Percentiles rank a stretch among this genome's conserved stretches.
phyloP scores from a whole-genome alignment of 1,284 basidiomycete genomes.

The Kalmanozyma brasiliensis region DNA sequence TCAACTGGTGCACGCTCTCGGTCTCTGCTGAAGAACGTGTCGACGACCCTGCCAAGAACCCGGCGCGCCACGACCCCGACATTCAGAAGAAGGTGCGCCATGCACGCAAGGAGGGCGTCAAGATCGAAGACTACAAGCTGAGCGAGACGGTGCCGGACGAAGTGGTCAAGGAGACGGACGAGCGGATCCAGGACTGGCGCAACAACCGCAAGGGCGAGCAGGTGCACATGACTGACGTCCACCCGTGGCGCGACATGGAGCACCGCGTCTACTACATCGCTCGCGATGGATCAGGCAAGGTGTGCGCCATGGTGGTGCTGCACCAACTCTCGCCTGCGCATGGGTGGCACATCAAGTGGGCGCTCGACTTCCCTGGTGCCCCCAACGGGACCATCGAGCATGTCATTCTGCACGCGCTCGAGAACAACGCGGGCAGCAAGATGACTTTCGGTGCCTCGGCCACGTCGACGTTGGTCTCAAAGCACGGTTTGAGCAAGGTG shows the following conservation, averaged over 20 bases:
- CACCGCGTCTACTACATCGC: slow-evolving; percentile 74
- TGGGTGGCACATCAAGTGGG: slow-evolving; percentile 75
- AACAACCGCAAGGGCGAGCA: slow-evolving; percentile 72
- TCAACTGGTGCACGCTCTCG: slow-evolving; percentile 72
- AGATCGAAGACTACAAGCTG: slow-evolving; percentile 66
- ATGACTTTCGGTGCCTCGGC: slow-evolving; percentile 69
- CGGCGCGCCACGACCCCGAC: slow-evolving; percentile 70
- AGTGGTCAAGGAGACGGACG: slow-evolving; percentile 69
- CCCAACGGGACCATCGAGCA: slow-evolving; percentile 72
- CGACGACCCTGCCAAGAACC: slow-evolving; percentile 70
- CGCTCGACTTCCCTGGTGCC: slow-evolving; percentile 73
- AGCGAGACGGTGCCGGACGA: slow-evolving; percentile 69
- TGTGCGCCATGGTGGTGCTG: slow-evolving; percentile 72
- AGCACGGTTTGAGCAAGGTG: slow-evolving; percentile 58
- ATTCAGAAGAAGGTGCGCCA: slow-evolving; percentile 71
- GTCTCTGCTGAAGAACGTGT: slow-evolving; percentile 73
- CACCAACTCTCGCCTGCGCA: slow-evolving; percentile 72
- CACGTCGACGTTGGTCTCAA: slow-evolving; percentile 43
- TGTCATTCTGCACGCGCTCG: slow-evolving; percentile 72
- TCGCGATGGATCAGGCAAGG: slow-evolving; percentile 70
- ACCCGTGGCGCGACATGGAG: slow-evolving; percentile 72
- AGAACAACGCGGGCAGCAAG: slow-evolving; percentile 70
- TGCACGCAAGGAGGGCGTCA: slow-evolving; percentile 72
- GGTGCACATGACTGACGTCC: slow-evolving; percentile 73
- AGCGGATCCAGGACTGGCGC: slow-evolving; percentile 72